Evolutionary conservation across 2,329 filamentous ascomycete genomes (phyloP), one percentile per base, ranked within the genome.

Genomic region (Aspergillus texensis): DNA sequence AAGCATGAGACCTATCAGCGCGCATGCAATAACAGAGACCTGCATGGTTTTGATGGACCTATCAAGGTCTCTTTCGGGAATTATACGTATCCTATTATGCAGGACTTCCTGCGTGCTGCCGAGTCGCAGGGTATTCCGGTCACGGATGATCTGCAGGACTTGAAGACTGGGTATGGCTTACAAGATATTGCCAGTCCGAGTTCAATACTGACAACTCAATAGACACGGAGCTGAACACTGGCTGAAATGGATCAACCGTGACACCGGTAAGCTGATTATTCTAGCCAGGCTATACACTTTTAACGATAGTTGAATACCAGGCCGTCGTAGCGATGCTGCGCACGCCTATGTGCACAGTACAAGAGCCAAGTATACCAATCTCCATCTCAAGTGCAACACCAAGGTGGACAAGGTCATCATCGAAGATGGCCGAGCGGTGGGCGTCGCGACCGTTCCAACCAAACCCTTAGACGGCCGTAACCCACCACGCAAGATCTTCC

Each of bases 11-110:
- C 90, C 0, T 93, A 93, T 70, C 91, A 93, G 71, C 79, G 87
- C 43, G 80, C 88, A 8, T 86, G 82, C 56, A 86, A 87, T 69
- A 89, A 89, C 74, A 81, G 79, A 73, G 85, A 78, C 62, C 70
- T 91, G 26, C 91, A 94, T 71, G 91, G 91, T 1, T 92, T 89
- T 61, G 90, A 92, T 39, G 91, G 91, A 0, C 91, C 91, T 0
- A 93, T 93, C 80, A 93, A 93, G 79, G 90, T 93, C 45, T 93
- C 90, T 0, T 93, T 93, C 67, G 89, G 90, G 60, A 92, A 92
- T 78, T 90, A 92, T 77, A 91, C 89, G 5, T 94, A 94, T 69
- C 91, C 91, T 1, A 88, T 94, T 77, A 92, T 91, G 84, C 89
- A 93, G 58, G 91, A 94, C 77, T 93, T 93, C 82, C 81, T 93